A percentile compares a stretch with the other conserved stretches of the same genome.
Evolutionary conservation across 1,284 basidiomycete genomes (phyloP).

Genomic region (Moniliophthora roreri): DNA sequence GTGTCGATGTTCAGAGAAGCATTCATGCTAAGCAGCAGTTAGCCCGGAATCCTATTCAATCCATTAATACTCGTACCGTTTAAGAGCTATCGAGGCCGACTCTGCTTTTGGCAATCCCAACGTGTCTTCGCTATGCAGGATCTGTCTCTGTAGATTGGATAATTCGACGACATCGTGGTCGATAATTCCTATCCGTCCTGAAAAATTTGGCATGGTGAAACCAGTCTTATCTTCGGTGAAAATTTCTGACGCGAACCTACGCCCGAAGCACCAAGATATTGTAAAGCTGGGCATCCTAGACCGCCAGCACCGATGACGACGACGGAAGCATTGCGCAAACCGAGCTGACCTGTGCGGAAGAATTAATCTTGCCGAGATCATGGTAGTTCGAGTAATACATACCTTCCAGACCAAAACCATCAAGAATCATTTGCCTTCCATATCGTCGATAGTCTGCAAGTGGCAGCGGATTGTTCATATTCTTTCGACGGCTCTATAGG

Average conservation of each 20-base stretch:
- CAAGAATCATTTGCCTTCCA: constrained; percentile 96
- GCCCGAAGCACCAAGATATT: constrained; percentile 91
- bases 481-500: not conserved
- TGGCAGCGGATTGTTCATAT: constrained; percentile 29
- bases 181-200: constrained; percentile 83
- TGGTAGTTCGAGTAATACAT: constrained; percentile 6
- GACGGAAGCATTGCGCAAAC: constrained; percentile 73
- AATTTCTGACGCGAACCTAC: constrained; percentile 59
- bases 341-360: constrained; percentile 71
- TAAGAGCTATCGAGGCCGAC: constrained; percentile 73
- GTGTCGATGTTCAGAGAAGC: constrained; percentile 58
- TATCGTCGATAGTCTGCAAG: constrained; percentile 85
- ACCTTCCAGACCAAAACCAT: constrained; percentile 87
- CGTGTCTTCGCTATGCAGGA: constrained; percentile 81
- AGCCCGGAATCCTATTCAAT: too few species aligned
- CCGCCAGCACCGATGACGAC: constrained; percentile 95
- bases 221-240: constrained; percentile 1
- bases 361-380: constrained; percentile 4
- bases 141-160: constrained; percentile 93
- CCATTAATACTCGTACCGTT: too few species aligned
- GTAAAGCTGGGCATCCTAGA: constrained; percentile 92
- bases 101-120: constrained; percentile 85
- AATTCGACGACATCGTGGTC: constrained; percentile 91
- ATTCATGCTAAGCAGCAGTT: constrained; percentile 58
- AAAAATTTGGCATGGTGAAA: constrained; percentile 9